Evolutionary conservation across 139 green algal species (phyloP).

Genomic region (Chlamydomonas asymmetrica): DNA sequence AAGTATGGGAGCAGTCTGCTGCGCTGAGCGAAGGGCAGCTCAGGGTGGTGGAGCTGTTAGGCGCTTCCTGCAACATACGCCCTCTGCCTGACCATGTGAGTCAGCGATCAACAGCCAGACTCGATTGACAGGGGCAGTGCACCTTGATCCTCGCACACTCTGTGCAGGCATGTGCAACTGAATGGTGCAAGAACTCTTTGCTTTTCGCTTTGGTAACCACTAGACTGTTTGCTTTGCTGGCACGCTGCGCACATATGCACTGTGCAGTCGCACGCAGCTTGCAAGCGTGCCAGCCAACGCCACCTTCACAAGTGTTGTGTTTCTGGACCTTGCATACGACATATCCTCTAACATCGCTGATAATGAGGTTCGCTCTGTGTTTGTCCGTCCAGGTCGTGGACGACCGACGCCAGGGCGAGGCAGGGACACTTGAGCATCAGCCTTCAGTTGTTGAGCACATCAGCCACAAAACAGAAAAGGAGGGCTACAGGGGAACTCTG

Average conservation of each 20-base stretch:
- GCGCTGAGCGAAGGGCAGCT: conserved; percentile 66
- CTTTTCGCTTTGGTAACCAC: neutral
- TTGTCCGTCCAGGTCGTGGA: conserved; percentile 34
- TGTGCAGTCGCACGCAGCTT: neutral
- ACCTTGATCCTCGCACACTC: neutral
- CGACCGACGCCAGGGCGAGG: conserved; percentile 10
- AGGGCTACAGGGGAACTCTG: conserved; percentile 56
- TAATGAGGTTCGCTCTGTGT: neutral
- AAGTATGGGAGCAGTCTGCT: conserved; percentile 66
- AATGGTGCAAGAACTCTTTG: neutral
- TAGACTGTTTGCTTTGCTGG: neutral
- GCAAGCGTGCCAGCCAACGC: neutral
- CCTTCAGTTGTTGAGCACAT: too few relatives aligned
- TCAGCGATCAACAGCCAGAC: neutral
- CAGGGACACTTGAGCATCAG: neutral
- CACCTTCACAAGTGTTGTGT: neutral
- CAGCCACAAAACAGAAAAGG: conserved; percentile 12
- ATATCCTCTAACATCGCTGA: too few relatives aligned
- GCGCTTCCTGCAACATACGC: conserved; percentile 48
- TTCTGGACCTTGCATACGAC: too few relatives aligned
- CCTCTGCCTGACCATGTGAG: conserved; percentile 68
- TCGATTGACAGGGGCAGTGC: neutral
- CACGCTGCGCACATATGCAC: neutral
- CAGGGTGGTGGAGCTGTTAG: conserved; percentile 53
- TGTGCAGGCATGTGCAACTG: neutral